Evolutionary conservation across 495 filamentous ascomycete genomes (phyloP).

Genomic region (Sphaerosporella brunnea): DNA sequence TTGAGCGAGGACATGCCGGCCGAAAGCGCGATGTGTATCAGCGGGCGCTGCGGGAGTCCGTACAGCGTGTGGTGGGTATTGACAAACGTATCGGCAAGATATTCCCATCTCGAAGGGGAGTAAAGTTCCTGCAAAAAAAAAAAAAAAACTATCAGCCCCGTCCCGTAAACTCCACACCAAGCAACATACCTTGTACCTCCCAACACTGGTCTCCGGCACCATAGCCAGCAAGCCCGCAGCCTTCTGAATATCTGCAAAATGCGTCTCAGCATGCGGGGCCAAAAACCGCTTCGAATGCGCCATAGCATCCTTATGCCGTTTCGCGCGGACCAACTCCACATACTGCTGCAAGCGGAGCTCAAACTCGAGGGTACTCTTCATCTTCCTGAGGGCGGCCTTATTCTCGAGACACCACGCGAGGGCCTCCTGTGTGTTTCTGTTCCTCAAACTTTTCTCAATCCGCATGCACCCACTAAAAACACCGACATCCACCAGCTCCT

Average conservation of each 20-base stretch:
- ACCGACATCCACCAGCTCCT: conserved; percentile 71
- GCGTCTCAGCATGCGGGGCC: conserved; percentile 43
- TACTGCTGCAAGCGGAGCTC: conserved; percentile 90
- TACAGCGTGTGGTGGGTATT: conserved; percentile 73
- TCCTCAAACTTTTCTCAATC: conserved; percentile 52
- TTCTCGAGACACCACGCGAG: conserved; percentile 85
- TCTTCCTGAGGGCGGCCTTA: conserved; percentile 67
- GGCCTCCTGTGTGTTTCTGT: conserved; percentile 56
- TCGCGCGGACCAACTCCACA: conserved; percentile 64
- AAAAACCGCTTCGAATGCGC: conserved; percentile 67
- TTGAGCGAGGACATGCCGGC: conserved; percentile 90
- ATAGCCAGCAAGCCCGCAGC: conserved; percentile 70
- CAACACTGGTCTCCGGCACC: conserved; percentile 39
- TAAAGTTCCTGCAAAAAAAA: conserved; percentile 46
- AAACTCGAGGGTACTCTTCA: conserved; percentile 79
- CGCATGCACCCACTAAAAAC: conserved; percentile 69
- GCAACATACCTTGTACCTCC: conserved; percentile 44
- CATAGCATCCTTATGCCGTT: conserved; percentile 56
- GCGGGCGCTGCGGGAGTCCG: conserved; percentile 60
- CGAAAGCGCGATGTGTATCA: conserved; percentile 81
- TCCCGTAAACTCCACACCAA: neutral
- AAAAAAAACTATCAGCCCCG: too few species aligned
- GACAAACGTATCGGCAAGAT: conserved; percentile 67
- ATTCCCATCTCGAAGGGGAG: conserved; percentile 48
- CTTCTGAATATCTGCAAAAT: conserved; percentile 48